These are phyloP conservation scores for Fusarium incarnatum DNA, from an alignment of 2,329 filamentous ascomycete genomes.

Conservation along the genomic window DNA sequence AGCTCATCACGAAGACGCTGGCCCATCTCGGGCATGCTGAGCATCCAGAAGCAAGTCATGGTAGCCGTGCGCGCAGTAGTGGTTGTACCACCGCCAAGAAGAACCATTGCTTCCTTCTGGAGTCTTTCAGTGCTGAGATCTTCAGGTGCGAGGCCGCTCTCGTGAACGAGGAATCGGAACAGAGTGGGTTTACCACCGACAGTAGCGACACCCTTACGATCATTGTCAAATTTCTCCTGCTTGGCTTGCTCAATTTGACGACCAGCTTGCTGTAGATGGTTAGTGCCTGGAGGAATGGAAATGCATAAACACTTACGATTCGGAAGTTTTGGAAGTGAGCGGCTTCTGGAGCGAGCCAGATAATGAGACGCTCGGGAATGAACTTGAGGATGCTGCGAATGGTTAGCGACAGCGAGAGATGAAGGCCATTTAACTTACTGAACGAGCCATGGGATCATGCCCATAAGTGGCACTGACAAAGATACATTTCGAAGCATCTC, in stretches of 20 bases:
- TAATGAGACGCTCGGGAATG: neutral
- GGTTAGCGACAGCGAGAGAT: fast-evolving
- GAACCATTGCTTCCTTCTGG: neutral
- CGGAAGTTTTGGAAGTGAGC: neutral
- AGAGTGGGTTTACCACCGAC: neutral
- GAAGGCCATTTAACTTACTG: neutral
- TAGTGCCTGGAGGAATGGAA: neutral
- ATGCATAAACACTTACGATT: neutral
- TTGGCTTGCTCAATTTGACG: neutral
- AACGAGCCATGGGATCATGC: neutral
- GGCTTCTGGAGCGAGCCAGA: neutral
- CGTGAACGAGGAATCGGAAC: neutral
- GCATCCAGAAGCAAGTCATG: neutral
- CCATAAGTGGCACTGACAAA: neutral
- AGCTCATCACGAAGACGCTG: neutral
- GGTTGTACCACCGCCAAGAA: neutral
- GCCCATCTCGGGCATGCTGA: neutral
- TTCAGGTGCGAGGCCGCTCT: neutral
- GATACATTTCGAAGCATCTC: neutral
- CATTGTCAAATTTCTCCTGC: neutral
- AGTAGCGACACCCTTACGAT: neutral
- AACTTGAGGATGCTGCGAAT: neutral
- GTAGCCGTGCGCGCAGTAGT: neutral
- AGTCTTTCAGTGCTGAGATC: neutral
- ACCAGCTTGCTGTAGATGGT: neutral